Base-by-base conservation (phyloP, 129 eudicot species). In the Silybum marianum region DNA sequence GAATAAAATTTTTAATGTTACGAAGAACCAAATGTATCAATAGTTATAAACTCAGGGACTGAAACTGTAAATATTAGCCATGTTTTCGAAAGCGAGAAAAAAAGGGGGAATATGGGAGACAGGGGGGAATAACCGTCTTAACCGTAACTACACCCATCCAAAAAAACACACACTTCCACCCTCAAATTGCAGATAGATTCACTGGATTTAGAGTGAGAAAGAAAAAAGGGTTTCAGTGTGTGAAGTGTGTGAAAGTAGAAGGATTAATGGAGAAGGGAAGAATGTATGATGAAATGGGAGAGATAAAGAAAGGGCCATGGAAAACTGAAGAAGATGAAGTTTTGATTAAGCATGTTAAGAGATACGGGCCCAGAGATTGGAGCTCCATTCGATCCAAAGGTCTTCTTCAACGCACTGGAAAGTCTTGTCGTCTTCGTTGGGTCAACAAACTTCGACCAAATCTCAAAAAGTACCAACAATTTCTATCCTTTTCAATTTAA, bases 341-440 rank as follows among this genome's bases (percentile, higher is more conserved):
- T 10, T 34, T 93, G 75, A 75, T 91, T 0, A 89, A 81, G 21
- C 98, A 93, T 72, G 98, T 93, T 1, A 85, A 88, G 7, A 91
- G 81, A 69, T 89, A 83, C 28, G 98, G 98, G 0, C 92, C 96
- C 0, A 84, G 90, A 85, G 98, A 93, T 26, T 91, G 96, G 98
- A 93, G 98, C 98, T 93, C 97, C 92, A 89, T 93, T 91, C 98
- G 92, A 91, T 91, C 98, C 98, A 93, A 93, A 88, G 96, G 97
- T 44, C 92, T 93, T 42, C 84, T 93, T 76, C 90, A 54, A 24
- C 96, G 98, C 13, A 93, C 98, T 6, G 98, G 94, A 58, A 93
- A 93, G 74, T 89, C 97, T 0, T 93, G 98, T 74, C 96, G 98
- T 58, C 96, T 93, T 78, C 98, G 98, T 83, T 93, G 98, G 98